Percentiles rank a stretch among this genome's conserved stretches.
phyloP scores from a whole-genome alignment of 768 basidiomycete species.

The Termitomyces sp. region DNA sequence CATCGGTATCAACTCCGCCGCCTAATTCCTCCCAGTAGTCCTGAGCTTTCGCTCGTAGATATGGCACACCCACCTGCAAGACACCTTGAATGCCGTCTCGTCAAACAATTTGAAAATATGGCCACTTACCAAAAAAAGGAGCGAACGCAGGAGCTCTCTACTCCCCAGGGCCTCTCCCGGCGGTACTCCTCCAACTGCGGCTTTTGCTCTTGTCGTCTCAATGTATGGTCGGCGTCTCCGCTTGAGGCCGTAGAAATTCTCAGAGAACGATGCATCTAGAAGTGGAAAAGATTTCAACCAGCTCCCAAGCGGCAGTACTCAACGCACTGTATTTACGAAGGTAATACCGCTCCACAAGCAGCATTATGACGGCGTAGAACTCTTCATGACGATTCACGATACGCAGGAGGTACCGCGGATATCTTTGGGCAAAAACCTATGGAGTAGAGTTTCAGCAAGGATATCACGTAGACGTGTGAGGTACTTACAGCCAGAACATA shows the following conservation, averaged over 20 bases:
- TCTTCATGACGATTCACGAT: constrained; percentile 96
- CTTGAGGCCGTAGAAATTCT: constrained; percentile 94
- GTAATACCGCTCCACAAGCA: constrained; percentile 88
- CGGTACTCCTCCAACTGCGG: constrained; percentile 63
- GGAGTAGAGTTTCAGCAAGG: neutral
- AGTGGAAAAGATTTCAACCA: neutral
- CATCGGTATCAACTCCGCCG: constrained; percentile 68
- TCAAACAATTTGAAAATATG: neutral
- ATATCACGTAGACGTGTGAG: neutral
- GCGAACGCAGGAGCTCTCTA: constrained; percentile 67
- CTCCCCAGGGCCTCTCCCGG: constrained; percentile 58
- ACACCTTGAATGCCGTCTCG: neutral
- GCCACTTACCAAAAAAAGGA: constrained; percentile 69
- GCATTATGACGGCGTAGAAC: constrained; percentile 85
- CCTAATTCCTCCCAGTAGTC: constrained; percentile 90
- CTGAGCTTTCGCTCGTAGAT: constrained; percentile 80
- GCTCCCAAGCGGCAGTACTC: neutral
- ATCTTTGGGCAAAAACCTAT: constrained; percentile 90
- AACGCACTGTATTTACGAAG: constrained; percentile 76
- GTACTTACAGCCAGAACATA: constrained; percentile 82
- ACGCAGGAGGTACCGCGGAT: constrained; percentile 87
- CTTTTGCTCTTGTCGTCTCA: constrained; percentile 58
- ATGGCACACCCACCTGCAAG: constrained; percentile 78
- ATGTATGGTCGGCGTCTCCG: constrained; percentile 68
- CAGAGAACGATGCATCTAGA: constrained; percentile 87